These are phyloP conservation scores for Danielia oregonensis DNA, from an alignment of 805 yeast species.

Conservation along the genomic window DNA sequence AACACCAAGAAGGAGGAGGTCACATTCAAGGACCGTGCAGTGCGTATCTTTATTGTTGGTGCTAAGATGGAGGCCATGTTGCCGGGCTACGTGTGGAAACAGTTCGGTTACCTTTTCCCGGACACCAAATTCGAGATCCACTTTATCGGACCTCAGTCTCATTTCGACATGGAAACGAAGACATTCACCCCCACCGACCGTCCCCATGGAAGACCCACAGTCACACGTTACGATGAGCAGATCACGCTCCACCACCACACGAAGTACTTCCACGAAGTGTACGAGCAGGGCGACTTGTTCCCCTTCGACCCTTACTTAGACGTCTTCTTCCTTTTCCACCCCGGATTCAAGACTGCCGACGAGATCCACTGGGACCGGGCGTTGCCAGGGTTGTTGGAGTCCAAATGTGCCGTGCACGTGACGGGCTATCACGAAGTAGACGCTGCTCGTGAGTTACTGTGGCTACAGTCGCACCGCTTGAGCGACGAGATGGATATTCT, in stretches of 20 bases:
- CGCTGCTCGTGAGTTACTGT: slow-evolving; percentile 60
- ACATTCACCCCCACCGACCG: slow-evolving; percentile 53
- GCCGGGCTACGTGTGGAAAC: slow-evolving; percentile 96
- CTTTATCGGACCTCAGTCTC: slow-evolving; percentile 91
- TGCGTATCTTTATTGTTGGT: slow-evolving; percentile 85
- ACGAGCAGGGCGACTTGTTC: slow-evolving; percentile 90
- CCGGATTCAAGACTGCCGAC: slow-evolving; percentile 85
- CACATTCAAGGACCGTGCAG: slow-evolving; percentile 75
- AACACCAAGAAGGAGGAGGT: slow-evolving; percentile 42
- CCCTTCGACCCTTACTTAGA: slow-evolving; percentile 98
- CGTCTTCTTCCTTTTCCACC: slow-evolving; percentile 90
- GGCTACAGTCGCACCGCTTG: slow-evolving; percentile 62
- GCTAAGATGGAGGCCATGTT: slow-evolving; percentile 91
- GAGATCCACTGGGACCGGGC: slow-evolving; percentile 80
- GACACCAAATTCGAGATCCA: slow-evolving; percentile 78
- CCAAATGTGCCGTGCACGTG: slow-evolving; percentile 87
- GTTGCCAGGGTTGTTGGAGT: slow-evolving; percentile 80
- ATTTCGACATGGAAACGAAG: slow-evolving; percentile 66
- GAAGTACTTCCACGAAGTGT: slow-evolving; percentile 84
- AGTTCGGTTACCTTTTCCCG: slow-evolving; percentile 82
- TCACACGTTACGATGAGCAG: slow-evolving; percentile 69
- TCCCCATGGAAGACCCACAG: slow-evolving; percentile 57
- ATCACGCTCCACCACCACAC: slow-evolving; percentile 80
- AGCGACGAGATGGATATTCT: slow-evolving; percentile 74
- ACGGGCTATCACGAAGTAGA: slow-evolving; percentile 87